Evolutionary conservation across 2,329 filamentous ascomycete genomes (phyloP), one percentile per base, ranked within the genome.

Genomic region (Colletotrichum karsti): DNA sequence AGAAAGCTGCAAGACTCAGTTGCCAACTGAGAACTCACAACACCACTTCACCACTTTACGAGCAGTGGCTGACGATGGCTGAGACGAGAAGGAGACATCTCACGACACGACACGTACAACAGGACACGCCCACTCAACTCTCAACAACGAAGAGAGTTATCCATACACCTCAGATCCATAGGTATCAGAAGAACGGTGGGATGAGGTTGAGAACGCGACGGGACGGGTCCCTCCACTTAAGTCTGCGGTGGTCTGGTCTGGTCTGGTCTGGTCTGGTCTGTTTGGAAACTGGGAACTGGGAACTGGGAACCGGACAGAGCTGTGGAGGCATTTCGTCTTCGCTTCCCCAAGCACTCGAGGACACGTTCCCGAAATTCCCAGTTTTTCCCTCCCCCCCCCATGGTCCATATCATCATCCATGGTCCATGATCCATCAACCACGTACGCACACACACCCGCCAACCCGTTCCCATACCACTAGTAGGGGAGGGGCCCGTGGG

Each of bases 301-400:
- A 50, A 53, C 37, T 54, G 46, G 46, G 42, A 42, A 42, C n/a
- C 20, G 39, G 42, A 44, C 44, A 63, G 28, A 26, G 6, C n/a
- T 63, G 64, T 63, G 64, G 53, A 37, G 64, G 44, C 24, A 30
- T 28, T 22, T 53, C 53, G 37, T 18, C 50, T 28, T 63, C 63
- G 46, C 58, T 67, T 57, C 64, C 64, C 63, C 63, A 63, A 67
- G 51, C 10, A 51, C 33, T 63, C 53, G 59, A 67, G 64, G 64
- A 67, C 64, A 67, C 64, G 64, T 67, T 67, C 64, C 58, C 42
- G 35, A 26, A 53, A 50, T 55, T 54, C 57, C 50, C 33, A n/a
- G 15, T 55, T 56, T 62, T 62, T 24, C 30, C 20, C n/a, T 13
- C 28, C 24, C 4, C 10, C n/a, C 26, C 35, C 55, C 55, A 20